Evolutionary conservation across 2,329 filamentous ascomycete species (phyloP).

Genomic region (Hymenoscyphus fructigenus): DNA sequence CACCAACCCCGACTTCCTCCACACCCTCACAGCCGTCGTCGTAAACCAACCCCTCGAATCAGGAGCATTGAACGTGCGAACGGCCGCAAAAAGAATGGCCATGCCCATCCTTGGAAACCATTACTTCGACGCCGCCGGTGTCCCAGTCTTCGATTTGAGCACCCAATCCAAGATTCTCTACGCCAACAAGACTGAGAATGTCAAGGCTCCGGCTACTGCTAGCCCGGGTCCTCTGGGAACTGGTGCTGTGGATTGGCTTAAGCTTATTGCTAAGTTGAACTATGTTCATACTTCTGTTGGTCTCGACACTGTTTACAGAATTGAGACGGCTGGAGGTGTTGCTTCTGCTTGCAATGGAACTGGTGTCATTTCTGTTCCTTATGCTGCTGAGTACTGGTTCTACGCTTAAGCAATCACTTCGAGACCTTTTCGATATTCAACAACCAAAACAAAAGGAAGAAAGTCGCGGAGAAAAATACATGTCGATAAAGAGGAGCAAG

Average conservation of each 20-base stretch:
- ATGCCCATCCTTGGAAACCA: slow-evolving; percentile 30
- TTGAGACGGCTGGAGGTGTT: slow-evolving; percentile 34
- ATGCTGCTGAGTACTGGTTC: slow-evolving; percentile 35
- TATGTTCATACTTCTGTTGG: slow-evolving; percentile 24
- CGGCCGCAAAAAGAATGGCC: background rate
- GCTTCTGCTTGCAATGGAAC: background rate
- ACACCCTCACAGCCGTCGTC: slow-evolving; percentile 24
- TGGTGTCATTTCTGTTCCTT: slow-evolving; percentile 25
- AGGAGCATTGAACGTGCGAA: slow-evolving; percentile 5
- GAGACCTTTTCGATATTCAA: background rate
- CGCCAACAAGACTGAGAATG: slow-evolving; percentile 25
- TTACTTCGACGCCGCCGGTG: slow-evolving; percentile 32
- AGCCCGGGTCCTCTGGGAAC: slow-evolving; percentile 27
- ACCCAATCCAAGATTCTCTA: slow-evolving; percentile 24
- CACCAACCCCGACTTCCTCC: slow-evolving; percentile 13
- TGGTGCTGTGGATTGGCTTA: slow-evolving; percentile 35
- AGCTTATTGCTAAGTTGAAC: slow-evolving; percentile 26
- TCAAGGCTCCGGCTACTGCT: slow-evolving; percentile 28
- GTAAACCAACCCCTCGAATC: slow-evolving; percentile 20
- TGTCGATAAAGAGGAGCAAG: slow-evolving; percentile 1
- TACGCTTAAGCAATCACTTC: slow-evolving; percentile 16
- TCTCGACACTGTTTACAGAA: slow-evolving; percentile 29
- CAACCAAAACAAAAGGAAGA: slow-evolving; percentile 3
- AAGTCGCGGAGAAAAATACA: background rate
- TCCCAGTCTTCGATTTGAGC: slow-evolving; percentile 33